Base-by-base conservation (phyloP, 2,329 filamentous ascomycete genomes). In the Cercospora berteroae region DNA sequence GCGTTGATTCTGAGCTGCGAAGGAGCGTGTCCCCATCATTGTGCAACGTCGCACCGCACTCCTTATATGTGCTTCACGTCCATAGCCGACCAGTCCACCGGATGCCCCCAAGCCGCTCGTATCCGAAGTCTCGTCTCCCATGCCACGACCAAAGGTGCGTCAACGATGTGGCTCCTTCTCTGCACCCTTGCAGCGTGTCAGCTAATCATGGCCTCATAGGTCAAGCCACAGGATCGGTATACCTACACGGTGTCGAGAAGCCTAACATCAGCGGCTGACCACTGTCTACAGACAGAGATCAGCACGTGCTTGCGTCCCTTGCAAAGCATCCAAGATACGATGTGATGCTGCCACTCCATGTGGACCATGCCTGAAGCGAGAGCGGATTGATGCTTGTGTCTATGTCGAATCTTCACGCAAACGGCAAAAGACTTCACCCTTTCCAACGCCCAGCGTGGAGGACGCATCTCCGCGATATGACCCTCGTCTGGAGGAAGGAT, bases 241-340 rank as follows among this genome's bases (percentile, higher is more conserved):
- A 39, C 52, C 18, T 42, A 39, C 42, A n/a, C 16, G 1, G 12
- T 44, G 44, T 7, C 7, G 20, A 44, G 25, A 27, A 29, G 20
- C 18, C 20, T n/a, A n/a, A 31, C 27, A 27, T 52, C 18, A 18
- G 16, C 31, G 8, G 25, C 20, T 63, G 36, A 50, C 33, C 12
- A 18, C 10, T n/a, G n/a, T 13, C 31, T 3, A 67, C 58, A 65
- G 69, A 39, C 69, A 70, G 42, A 67, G 71, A 23, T 70, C 67
- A 52, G 66, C 66, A 62, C 63, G 64, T 60, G 68, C 71, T 62
- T 74, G 69, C 42, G 60, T 70, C 27, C 69, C 71, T 16, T 72
- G 70, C 67, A 73, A 72, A 69, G 68, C 68, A 18, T 72, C 69
- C 25, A 73, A 73, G 66, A 70, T 73, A 12, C 64, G 71, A 23